Percentiles rank a stretch among this genome's conserved stretches.
Evolutionary conservation across 1,284 basidiomycete species (phyloP).

Genomic region (Mycosarcoma mackinlayi): DNA sequence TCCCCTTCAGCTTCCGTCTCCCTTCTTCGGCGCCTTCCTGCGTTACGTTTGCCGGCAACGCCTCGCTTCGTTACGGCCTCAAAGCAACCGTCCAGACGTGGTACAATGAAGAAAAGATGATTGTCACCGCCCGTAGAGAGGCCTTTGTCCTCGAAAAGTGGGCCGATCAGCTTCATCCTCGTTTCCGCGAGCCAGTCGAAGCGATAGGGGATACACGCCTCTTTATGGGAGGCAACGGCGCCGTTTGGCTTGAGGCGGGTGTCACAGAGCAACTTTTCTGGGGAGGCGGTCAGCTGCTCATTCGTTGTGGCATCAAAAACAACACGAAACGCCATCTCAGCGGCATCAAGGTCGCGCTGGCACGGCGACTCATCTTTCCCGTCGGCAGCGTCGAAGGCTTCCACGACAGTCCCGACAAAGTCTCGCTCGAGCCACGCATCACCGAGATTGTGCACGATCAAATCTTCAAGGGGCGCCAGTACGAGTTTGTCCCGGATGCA

Average conservation of each 20-base stretch:
- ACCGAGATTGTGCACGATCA: constrained; percentile 60
- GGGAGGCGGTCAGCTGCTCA: constrained; percentile 53
- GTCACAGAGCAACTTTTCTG: constrained; percentile 55
- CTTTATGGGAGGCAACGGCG: constrained; percentile 64
- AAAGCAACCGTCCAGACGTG: constrained; percentile 61
- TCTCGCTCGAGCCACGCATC: constrained; percentile 57
- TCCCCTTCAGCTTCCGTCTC: constrained; percentile 60
- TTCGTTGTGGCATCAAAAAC: constrained; percentile 60
- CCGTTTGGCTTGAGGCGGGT: constrained; percentile 62
- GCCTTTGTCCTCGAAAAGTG: constrained; percentile 62
- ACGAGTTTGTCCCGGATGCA: constrained; percentile 55
- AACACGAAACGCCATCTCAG: constrained; percentile 59
- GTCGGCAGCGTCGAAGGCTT: constrained; percentile 46
- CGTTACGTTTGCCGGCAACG: constrained; percentile 59
- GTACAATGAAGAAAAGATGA: constrained; percentile 56
- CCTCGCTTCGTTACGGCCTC: constrained; percentile 56
- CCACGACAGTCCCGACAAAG: constrained; percentile 41
- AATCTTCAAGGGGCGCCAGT: constrained; percentile 58
- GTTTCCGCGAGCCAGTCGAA: constrained; percentile 53
- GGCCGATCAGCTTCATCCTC: constrained; percentile 46
- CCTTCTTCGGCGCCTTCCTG: constrained; percentile 56
- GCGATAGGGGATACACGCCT: constrained; percentile 59
- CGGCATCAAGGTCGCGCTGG: constrained; percentile 57
- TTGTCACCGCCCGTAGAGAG: constrained; percentile 54
- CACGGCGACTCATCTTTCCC: constrained; percentile 59